Base-by-base conservation (phyloP, 2,329 filamentous ascomycete species). In the Diaporthe citriasiana region DNA sequence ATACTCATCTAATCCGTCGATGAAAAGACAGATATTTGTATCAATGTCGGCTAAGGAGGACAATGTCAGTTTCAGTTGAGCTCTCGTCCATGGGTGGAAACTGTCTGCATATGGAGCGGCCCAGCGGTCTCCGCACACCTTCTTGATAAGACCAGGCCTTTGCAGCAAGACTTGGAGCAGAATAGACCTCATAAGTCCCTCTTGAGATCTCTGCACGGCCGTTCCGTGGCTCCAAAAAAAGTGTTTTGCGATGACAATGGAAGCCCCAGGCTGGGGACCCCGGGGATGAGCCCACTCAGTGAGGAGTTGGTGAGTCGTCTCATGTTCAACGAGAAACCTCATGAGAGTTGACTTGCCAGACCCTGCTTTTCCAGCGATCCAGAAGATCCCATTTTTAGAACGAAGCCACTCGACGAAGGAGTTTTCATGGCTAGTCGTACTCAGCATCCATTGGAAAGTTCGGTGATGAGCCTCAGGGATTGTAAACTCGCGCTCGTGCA, bases 211-310 rank as follows among this genome's bases (percentile, higher is more conserved):
- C 38, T 75, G 73, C n/a, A 73, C 42, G 2, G 12, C 15, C 8
- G 65, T 66, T 27, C 71, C 73, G 12, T 30, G n/a, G 47, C 55
- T 71, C 73, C 73, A 75, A 51, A 75, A 75, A 45, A 47, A 75
- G 56, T 70, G 68, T 2, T 47, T 70, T 10, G 50, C 68, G 27
- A 45, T 47, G 25, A 40, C 68, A 22, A 47, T 3, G 3, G 42
- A 45, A 12, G 7, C 10, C 17, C 17, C 15, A 4, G 68, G 12
- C 35, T 70, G 68, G n/a, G 27, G 45, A 40, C 27, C 19, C 17
- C 15, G 27, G 50, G 42, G 22, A 19, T 47, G 10, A 17, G n/a
- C 68, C 51, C 53, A 25, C 42, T 53, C 35, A 17, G 15, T 35
- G 42, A 35, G 35, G 15, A 42, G 17, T 30, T 25, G 42, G 22